phyloP scores from a whole-genome alignment of 2,329 filamentous ascomycete genomes.

The Nemania bipapillata region DNA sequence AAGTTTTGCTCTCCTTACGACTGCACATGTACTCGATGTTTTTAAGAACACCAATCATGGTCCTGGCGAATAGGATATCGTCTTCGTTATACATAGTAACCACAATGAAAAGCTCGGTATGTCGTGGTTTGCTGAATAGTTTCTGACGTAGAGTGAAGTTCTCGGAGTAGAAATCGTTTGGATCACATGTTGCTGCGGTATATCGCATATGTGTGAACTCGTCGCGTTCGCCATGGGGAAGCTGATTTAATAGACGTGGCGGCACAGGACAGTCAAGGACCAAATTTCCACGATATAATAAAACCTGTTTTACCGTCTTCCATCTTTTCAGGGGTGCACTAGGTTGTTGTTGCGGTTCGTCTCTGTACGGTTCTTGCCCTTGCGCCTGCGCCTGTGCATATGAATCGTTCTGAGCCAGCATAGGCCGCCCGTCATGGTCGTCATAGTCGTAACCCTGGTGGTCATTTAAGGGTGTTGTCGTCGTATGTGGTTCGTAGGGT shows the following conservation, averaged over 20 bases:
- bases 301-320: slow-evolving; percentile 99
- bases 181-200: slow-evolving; percentile 97
- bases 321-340: slow-evolving; percentile 79
- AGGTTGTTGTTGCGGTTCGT: slow-evolving; percentile 57
- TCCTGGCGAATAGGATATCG: slow-evolving; percentile 94
- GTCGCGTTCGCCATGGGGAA: slow-evolving; percentile 90
- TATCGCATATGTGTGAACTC: slow-evolving; percentile 97
- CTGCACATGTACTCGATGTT: slow-evolving; percentile 98
- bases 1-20: slow-evolving; percentile 88
- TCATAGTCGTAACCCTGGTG: slow-evolving; percentile 75
- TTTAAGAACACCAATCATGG: slow-evolving; percentile 98
- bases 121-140: slow-evolving; percentile 82
- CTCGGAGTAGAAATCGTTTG: slow-evolving; percentile 87
- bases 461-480: slow-evolving; percentile 67
- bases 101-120: slow-evolving; percentile 96
- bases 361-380: slow-evolving; percentile 60
- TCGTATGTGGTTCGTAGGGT: slow-evolving; percentile 77
- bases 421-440: slow-evolving; percentile 78
- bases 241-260: slow-evolving; percentile 84
- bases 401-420: slow-evolving; percentile 72
- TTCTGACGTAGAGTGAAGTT: slow-evolving; percentile 95
- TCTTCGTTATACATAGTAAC: slow-evolving; percentile 99
- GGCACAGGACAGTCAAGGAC: slow-evolving; percentile 97
- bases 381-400: slow-evolving; percentile 52
- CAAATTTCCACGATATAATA: slow-evolving; percentile 94